Evolutionary conservation across 495 filamentous ascomycete genomes (phyloP), one percentile per base, ranked within the genome.

Genomic region (Podospora sp.): DNA sequence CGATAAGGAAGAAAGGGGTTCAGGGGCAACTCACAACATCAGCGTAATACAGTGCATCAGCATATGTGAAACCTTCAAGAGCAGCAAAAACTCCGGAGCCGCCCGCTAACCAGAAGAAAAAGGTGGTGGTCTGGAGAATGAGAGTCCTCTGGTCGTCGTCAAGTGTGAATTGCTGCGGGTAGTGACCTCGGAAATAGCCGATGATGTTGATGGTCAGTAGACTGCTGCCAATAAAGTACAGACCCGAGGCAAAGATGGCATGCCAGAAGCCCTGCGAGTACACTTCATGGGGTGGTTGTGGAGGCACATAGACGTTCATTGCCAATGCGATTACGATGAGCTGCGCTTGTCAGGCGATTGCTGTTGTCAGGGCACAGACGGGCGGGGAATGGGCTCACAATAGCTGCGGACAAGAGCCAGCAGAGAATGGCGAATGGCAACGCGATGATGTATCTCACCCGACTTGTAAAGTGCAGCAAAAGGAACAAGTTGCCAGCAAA

Each of bases 221-320:
- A 70, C 85, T 75, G 26, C 84, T 85, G 50, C 89, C 85, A 11
- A 90, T 68, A 14, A 90, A 78, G 70, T 93, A 93, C 9, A 92
- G 79, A 8, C 77, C 72, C 0, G 89, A 85, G 2, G 91, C 89
- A 36, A 92, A 86, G 21, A 93, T 82, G 7, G 88, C 91, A 76
- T 92, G 87, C 89, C 90, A 93, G 69, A 86, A 94, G 0, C 89
- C 90, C 73, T 93, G 88, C 0, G 90, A 90, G 73, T 89, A 94
- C 0, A 83, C 83, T 64, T 92, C 73, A 20, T 82, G 75, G 0
- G 88, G 86, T 9, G 82, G 74, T 11, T 80, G 71, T 1, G 91
- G 91, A 20, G 88, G 84, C 16, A 77, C 78, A 68, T 90, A 88
- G 14, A 87, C 75, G 56, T 87, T 72, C 81, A 91, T 86, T n/a